phyloP scores from a whole-genome alignment of 2,329 filamentous ascomycete genomes.

The Fusarium tuaranense region DNA sequence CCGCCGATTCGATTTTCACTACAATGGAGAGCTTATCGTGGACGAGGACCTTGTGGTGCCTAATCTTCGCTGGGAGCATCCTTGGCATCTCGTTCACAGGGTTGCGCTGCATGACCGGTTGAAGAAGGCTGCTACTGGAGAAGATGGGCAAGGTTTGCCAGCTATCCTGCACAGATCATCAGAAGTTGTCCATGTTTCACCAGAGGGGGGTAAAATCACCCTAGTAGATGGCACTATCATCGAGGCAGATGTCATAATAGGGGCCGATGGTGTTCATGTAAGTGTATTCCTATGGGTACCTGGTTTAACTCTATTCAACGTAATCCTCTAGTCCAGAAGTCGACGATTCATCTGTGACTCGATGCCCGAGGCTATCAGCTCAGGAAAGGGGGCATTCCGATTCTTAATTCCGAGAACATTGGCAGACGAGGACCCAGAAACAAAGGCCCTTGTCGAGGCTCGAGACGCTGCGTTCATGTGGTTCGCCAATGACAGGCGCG shows the following conservation, averaged over 20 bases:
- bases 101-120: conserved; percentile 62
- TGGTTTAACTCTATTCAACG: neutral
- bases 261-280: conserved; percentile 66
- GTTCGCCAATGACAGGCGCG: conserved; percentile 55
- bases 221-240: conserved; percentile 58
- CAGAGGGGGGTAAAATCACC: conserved; percentile 53
- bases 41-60: conserved; percentile 48
- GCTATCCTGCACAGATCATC: conserved; percentile 54
- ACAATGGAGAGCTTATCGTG: conserved; percentile 51
- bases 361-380: conserved; percentile 50
- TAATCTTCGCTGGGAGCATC: conserved; percentile 59
- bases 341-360: conserved; percentile 40
- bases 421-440: conserved; percentile 47
- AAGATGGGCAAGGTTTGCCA: conserved; percentile 51
- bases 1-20: conserved; percentile 51
- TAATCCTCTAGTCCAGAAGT: conserved; percentile 31
- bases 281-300: neutral
- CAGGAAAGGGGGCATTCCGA: conserved; percentile 66
- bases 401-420: conserved; percentile 60
- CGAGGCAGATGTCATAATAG: conserved; percentile 62
- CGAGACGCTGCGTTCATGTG: conserved; percentile 49
- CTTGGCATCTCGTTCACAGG: conserved; percentile 64
- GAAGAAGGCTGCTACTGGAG: conserved; percentile 56
- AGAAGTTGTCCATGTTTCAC: conserved; percentile 57
- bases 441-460: conserved; percentile 20